Conservation (phyloP, 306 rosid genomes). For the Vigna trinervia region DNA sequence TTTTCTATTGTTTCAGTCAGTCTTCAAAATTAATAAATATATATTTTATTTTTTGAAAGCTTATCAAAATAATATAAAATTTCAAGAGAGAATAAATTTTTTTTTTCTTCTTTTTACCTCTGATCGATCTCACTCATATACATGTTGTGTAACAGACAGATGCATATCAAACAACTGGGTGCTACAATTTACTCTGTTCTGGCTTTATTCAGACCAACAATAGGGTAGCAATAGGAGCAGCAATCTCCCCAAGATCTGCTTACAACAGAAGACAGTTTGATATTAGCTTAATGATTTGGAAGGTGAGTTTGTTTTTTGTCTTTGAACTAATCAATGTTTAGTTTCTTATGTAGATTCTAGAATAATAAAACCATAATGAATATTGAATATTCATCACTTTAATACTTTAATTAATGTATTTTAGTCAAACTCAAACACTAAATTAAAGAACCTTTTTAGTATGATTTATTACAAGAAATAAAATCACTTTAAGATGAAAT, state of each 20-base stretch:
- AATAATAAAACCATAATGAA: not conserved
- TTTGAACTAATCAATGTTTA: not conserved
- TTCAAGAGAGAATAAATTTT: not conserved
- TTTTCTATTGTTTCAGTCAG: too few species aligned
- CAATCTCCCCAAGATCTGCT: slow-evolving; percentile 89
- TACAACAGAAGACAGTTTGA: slow-evolving; percentile 87
- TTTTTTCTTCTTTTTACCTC: not conserved
- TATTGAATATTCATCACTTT: not conserved
- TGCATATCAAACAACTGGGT: slow-evolving; percentile 97
- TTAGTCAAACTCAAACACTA: not conserved
- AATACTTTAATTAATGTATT: too few species aligned
- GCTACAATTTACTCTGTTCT: slow-evolving; percentile 94
- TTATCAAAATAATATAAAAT: too few species aligned
- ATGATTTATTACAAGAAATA: too few species aligned
- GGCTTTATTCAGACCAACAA: slow-evolving; percentile 96
- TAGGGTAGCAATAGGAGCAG: slow-evolving; percentile 95
- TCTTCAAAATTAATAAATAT: too few species aligned
- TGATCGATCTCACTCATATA: not conserved
- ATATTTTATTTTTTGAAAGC: too few species aligned
- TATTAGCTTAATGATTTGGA: slow-evolving; percentile 94
- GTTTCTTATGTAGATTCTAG: not conserved
- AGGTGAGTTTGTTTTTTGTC: slow-evolving; percentile 56
- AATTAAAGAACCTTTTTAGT: not conserved
- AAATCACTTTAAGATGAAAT: not conserved
- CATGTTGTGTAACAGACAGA: slow-evolving; percentile 65